Conservation (phyloP, 306 rosid species). For the Crataegus laevigata region DNA sequence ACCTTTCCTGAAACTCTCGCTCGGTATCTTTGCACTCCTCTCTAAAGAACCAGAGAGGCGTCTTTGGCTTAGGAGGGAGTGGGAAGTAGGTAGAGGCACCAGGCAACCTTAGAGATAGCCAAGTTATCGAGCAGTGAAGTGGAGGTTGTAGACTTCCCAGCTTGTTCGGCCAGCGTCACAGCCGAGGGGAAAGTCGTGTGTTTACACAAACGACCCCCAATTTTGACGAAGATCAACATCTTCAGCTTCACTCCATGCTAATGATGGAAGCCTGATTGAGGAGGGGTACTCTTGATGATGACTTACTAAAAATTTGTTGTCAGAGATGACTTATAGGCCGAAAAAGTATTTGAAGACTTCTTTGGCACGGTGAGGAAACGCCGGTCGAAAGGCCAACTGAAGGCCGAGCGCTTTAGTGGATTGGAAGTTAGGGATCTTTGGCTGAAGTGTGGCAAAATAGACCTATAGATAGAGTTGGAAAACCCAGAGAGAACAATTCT, state of each 20-base stretch:
- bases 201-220: accelerated
- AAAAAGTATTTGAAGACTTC: too few species aligned
- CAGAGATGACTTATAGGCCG: accelerated
- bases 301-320: too few species aligned
- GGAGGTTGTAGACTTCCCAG: too few species aligned
- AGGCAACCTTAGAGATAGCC: too few species aligned
- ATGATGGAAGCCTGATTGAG: too few species aligned
- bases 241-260: too few species aligned
- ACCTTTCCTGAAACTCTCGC: accelerated
- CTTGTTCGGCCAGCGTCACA: accelerated
- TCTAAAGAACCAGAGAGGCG: accelerated
- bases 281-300: accelerated
- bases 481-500: accelerated
- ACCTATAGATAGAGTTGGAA: too few species aligned
- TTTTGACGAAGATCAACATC: too few species aligned
- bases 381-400: accelerated
- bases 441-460: too few species aligned
- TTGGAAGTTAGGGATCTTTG: accelerated
- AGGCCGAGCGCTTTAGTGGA: accelerated
- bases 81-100: too few species aligned
- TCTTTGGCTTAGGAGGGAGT: accelerated
- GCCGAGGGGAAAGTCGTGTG: too few species aligned
- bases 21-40: accelerated
- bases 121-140: too few species aligned
- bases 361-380: accelerated